Evolutionary conservation across 2,329 filamentous ascomycete species (phyloP).

Genomic region (Exophiala sp.): DNA sequence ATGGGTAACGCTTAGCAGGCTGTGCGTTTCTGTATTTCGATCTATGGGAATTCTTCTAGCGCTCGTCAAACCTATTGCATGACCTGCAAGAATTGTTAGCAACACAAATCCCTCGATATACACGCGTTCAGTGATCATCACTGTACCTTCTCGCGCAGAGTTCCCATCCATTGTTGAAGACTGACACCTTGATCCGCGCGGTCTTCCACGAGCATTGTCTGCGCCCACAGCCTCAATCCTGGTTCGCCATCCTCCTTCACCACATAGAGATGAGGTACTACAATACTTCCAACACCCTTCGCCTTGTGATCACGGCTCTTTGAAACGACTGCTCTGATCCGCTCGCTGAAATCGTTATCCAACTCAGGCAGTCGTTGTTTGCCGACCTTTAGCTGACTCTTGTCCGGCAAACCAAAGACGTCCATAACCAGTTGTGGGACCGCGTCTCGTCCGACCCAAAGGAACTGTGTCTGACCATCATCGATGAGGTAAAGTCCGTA

Average conservation of each 20-base stretch:
- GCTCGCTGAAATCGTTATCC: conserved; percentile 95
- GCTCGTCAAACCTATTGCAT: conserved; percentile 19
- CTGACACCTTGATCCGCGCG: conserved; percentile 90
- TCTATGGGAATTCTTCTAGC: conserved; percentile 13
- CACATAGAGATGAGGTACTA: conserved; percentile 88
- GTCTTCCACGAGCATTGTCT: conserved; percentile 93
- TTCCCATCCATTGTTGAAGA: conserved; percentile 88
- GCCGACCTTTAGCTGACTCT: conserved; percentile 80
- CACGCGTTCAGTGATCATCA: conserved; percentile 3
- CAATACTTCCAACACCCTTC: conserved; percentile 86
- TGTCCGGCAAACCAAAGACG: conserved; percentile 84
- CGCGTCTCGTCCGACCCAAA: conserved; percentile 92
- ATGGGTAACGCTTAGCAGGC: neutral
- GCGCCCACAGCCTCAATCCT: conserved; percentile 91
- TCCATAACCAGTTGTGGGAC: conserved; percentile 84
- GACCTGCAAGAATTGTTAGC: conserved; percentile 20
- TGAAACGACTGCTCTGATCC: conserved; percentile 81
- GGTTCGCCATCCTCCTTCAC: conserved; percentile 95
- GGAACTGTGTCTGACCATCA: conserved; percentile 94
- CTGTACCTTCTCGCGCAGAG: conserved; percentile 87
- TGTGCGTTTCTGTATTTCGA: conserved; percentile 5
- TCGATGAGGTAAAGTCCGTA: conserved; percentile 96
- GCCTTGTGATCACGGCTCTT: conserved; percentile 87
- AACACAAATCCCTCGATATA: neutral
- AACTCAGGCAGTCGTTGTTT: conserved; percentile 83